Percentiles rank a stretch among this genome's conserved stretches.
Evolutionary conservation across 2,329 filamentous ascomycete genomes (phyloP).

Genomic region (Bimuria novae-zelandiae): DNA sequence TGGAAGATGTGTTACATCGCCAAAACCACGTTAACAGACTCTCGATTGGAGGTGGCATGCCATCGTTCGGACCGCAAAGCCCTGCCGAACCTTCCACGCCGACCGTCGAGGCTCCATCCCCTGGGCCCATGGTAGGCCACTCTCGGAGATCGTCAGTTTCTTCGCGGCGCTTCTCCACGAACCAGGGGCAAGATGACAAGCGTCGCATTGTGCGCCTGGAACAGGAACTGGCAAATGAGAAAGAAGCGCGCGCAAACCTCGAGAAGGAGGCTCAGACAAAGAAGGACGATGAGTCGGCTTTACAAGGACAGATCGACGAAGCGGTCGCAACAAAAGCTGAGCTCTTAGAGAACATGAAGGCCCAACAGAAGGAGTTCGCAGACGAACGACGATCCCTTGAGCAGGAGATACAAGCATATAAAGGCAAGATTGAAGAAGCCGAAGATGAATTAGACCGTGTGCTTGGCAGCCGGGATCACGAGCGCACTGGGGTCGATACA

Average conservation of each 20-base stretch:
- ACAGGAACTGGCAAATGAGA: slow-evolving; percentile 75
- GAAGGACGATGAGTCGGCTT: slow-evolving; percentile 60
- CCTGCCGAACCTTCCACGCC: slow-evolving; percentile 45
- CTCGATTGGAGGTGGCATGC: slow-evolving; percentile 54
- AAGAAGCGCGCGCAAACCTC: slow-evolving; percentile 66
- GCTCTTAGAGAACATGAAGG: slow-evolving; percentile 91
- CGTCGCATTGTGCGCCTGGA: slow-evolving; percentile 72
- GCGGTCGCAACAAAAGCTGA: slow-evolving; percentile 91
- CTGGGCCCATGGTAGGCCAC: slow-evolving; percentile 48
- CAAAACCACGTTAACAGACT: slow-evolving; percentile 66
- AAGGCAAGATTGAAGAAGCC: slow-evolving; percentile 78
- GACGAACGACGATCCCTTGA: slow-evolving; percentile 84
- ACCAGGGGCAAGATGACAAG: slow-evolving; percentile 64
- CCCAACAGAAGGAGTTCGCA: slow-evolving; percentile 84
- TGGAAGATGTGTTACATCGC: slow-evolving; percentile 90
- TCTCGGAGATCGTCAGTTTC: slow-evolving; percentile 65
- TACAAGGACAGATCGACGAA: slow-evolving; percentile 76
- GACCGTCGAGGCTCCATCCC: slow-evolving; percentile 40
- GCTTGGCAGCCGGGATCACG: slow-evolving; percentile 80
- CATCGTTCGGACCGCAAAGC: slow-evolving; percentile 39
- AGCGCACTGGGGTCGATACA: slow-evolving; percentile 72
- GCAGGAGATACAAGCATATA: slow-evolving; percentile 75
- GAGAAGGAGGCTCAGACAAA: slow-evolving; percentile 71
- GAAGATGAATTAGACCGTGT: slow-evolving; percentile 91
- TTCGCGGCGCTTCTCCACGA: slow-evolving; percentile 65